phyloP scores from a whole-genome alignment of 306 rosid genomes.

The Senna siamea region DNA sequence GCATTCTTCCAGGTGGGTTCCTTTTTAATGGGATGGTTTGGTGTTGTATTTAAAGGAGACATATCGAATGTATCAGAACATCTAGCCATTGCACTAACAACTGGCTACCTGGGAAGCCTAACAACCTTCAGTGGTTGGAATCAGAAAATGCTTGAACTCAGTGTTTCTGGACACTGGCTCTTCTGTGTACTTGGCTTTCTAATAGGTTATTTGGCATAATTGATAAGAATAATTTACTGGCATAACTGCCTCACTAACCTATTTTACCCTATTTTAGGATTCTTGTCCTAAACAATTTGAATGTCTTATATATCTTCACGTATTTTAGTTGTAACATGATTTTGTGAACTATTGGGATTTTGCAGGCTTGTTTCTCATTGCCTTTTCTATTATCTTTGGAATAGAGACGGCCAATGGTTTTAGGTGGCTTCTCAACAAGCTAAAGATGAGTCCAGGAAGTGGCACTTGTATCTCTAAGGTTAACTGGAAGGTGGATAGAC shows the following conservation, averaged over 20 bases:
- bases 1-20: slow-evolving; percentile 61
- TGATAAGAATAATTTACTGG: not conserved
- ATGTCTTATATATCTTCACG: not conserved
- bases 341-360: slow-evolving; percentile 3
- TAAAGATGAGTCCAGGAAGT: slow-evolving; percentile 29
- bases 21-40: slow-evolving; percentile 79
- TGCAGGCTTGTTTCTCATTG: slow-evolving; percentile 70
- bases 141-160: slow-evolving; percentile 74
- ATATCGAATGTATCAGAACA: slow-evolving; percentile 56
- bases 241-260: not conserved
- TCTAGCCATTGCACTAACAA: slow-evolving; percentile 61
- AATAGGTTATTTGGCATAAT: slow-evolving; percentile 46
- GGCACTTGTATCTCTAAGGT: slow-evolving; percentile 24
- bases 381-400: slow-evolving; percentile 64
- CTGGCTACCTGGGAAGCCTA: slow-evolving; percentile 71
- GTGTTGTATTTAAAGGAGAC: slow-evolving; percentile 66
- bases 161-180: slow-evolving; percentile 58
- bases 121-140: slow-evolving; percentile 78
- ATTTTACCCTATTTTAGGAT: not conserved
- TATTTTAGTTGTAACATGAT: slow-evolving; percentile 16
- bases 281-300: not conserved
- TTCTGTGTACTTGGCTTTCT: slow-evolving; percentile 56
- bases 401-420: slow-evolving; percentile 78
- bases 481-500: slow-evolving; percentile 45
- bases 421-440: slow-evolving; percentile 48